phyloP scores from a whole-genome alignment of 164 flowering plant species.

The Santalum album region DNA sequence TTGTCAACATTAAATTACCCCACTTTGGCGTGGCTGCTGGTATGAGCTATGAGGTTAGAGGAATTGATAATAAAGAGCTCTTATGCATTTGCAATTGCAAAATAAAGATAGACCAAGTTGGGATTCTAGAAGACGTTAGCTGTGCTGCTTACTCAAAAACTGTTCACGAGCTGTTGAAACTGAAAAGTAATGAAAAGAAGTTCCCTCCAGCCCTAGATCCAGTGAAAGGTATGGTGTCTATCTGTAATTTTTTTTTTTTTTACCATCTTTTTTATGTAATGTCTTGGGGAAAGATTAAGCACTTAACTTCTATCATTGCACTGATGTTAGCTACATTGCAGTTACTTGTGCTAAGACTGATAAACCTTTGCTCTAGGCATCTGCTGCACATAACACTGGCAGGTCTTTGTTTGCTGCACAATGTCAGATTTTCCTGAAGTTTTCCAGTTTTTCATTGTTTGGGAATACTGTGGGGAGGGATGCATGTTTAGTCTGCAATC shows the following conservation, averaged over 20 bases:
- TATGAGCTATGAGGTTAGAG: slow-evolving; percentile 67
- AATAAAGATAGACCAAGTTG: slow-evolving; percentile 66
- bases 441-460: too few relatives aligned
- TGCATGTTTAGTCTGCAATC: too few relatives aligned
- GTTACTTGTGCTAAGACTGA: too few relatives aligned
- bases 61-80: slow-evolving; percentile 53
- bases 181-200: slow-evolving; percentile 58
- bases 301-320: background rate
- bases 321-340: background rate
- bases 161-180: slow-evolving; percentile 53
- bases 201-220: slow-evolving; percentile 90
- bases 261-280: background rate
- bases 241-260: background rate
- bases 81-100: slow-evolving; percentile 56
- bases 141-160: slow-evolving; percentile 68
- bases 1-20: slow-evolving; percentile 58
- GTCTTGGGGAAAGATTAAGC: background rate
- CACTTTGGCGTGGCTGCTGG: slow-evolving; percentile 33
- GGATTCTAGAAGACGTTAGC: slow-evolving; percentile 78
- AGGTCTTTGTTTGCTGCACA: too few relatives aligned
- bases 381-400: too few relatives aligned
- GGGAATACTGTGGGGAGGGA: too few relatives aligned
- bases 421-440: too few relatives aligned
- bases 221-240: slow-evolving; percentile 41
- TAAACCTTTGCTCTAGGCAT: too few relatives aligned